Conservation (phyloP, 768 basidiomycete genomes). For the Mycena latifolia region DNA sequence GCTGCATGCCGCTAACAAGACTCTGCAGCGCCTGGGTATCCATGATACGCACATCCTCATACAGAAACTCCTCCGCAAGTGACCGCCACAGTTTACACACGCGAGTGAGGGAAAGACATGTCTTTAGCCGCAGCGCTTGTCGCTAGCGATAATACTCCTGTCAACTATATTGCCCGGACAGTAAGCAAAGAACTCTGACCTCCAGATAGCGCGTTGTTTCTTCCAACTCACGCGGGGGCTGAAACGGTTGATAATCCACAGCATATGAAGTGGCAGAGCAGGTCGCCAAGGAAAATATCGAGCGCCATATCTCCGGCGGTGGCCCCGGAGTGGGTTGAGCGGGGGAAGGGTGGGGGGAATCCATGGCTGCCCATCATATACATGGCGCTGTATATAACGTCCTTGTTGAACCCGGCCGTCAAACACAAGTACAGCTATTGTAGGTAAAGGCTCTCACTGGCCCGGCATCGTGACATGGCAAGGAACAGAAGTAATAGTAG, state of each 20-base stretch:
- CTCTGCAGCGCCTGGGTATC: conserved; percentile 6
- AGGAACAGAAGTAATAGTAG: not conserved
- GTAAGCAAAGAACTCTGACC: conserved; percentile 7
- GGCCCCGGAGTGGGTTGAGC: not conserved
- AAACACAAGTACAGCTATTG: conserved; percentile 12
- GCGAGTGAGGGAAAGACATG: conserved; percentile 21
- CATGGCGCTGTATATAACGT: not conserved
- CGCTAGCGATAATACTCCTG: not conserved
- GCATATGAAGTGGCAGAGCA: conserved; percentile 11
- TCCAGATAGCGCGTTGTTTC: conserved; percentile 17
- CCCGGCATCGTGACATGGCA: not conserved
- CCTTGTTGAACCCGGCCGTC: too few relatives aligned
- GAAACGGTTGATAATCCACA: conserved; percentile 26
- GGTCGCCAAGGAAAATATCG: conserved; percentile 21
- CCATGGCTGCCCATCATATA: not conserved
- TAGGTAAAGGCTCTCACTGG: not conserved
- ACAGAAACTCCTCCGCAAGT: conserved; percentile 24
- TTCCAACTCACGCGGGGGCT: conserved; percentile 20
- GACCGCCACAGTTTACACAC: conserved; percentile 25
- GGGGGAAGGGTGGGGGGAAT: not conserved
- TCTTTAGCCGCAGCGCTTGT: conserved; percentile 16
- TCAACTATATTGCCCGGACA: not conserved
- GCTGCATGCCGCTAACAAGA: conserved; percentile 17
- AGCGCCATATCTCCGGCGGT: conserved; percentile 31
- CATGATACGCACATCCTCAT: conserved; percentile 21